Base-by-base conservation (phyloP, 306 rosid species). In the Urtica urens region DNA sequence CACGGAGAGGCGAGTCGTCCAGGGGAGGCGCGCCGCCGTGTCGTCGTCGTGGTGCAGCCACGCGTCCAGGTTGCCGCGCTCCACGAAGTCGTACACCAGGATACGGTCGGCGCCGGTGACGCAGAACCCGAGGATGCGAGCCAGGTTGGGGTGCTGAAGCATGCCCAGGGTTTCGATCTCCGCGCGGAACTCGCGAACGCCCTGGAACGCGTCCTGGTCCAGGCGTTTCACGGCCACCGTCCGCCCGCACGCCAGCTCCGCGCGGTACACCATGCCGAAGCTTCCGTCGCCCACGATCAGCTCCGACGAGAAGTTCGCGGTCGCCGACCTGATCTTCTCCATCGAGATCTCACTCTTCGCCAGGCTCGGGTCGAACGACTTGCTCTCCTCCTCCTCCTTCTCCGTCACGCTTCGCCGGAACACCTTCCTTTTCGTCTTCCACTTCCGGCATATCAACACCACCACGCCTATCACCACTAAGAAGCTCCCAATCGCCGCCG, bases 211-310 rank as follows among this genome's bases (percentile, higher is more conserved):
- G 46, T 81, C 85, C 3, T 64, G 93, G 26, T 81, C 76, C 15
- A 84, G 95, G 60, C 77, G 77, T 59, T 90, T 90, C 33, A 90
- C 66, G 24, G 99, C 99, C 54, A 84, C 99, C 10, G 43, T 9
- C n/a, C 3, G 59, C 66, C 87, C 93, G 70, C 46, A 59, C 57
- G 83, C 46, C 69, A 90, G 92, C 10, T 67, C 65, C 5, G 95
- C 99, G 60, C 68, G 74, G 76, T 84, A 90, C 46, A 90, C 99
- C 31, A 81, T 67, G 45, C 95, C 95, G 73, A 90, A 90, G 71
- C 94, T 69, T 10, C 99, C 95, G 62, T 84, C 99, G 51, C 99
- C 95, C 46, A 90, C 77, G 67, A 90, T 66, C 10, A 77, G 74
- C 23, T 72, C 65, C 1, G 74, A 19, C 39, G 83, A 69, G 82